A percentile compares a stretch with the other conserved stretches of the same genome.
Conservation (phyloP, 2,329 filamentous ascomycete genomes). For the Dothistroma pini region DNA sequence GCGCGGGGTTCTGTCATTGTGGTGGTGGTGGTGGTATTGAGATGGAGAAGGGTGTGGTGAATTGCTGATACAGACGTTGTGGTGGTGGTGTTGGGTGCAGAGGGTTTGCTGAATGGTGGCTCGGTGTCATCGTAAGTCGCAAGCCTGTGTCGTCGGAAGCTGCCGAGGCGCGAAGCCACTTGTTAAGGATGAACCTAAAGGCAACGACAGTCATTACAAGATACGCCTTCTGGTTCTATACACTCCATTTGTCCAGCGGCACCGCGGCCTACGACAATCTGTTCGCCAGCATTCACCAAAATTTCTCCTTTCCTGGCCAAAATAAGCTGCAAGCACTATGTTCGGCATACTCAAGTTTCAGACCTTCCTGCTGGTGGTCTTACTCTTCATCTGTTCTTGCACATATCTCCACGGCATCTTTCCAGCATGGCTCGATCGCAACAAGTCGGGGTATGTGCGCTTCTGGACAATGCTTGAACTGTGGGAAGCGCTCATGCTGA, state of each 20-base stretch:
- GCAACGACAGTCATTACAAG: neutral
- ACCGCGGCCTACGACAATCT: neutral
- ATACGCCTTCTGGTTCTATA: too few species aligned
- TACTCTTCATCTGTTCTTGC: conserved; percentile 93
- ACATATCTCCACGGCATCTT: conserved; percentile 89
- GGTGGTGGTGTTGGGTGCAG: conserved; percentile 3
- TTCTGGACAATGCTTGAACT: neutral
- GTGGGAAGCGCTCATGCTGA: conserved; percentile 5
- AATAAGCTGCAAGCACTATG: conserved; percentile 47
- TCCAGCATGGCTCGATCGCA: conserved; percentile 83
- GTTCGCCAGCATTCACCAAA: neutral
- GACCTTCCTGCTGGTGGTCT: conserved; percentile 87
- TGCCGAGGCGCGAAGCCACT: neutral
- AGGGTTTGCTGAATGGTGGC: neutral
- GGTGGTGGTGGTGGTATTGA: neutral
- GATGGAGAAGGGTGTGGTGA: neutral
- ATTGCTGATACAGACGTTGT: neutral
- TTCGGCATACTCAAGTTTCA: conserved; percentile 99
- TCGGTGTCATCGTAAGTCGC: neutral
- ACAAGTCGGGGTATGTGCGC: conserved; percentile 76
- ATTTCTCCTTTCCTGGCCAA: neutral
- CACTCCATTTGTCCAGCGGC: too few species aligned
- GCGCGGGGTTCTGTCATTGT: conserved; percentile 49
- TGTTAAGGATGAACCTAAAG: conserved; percentile 1
- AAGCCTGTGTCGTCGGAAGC: neutral